These are phyloP conservation scores for Ministeria vibrans DNA, from an alignment of 78 protist genomes.

Conservation along the genomic window DNA sequence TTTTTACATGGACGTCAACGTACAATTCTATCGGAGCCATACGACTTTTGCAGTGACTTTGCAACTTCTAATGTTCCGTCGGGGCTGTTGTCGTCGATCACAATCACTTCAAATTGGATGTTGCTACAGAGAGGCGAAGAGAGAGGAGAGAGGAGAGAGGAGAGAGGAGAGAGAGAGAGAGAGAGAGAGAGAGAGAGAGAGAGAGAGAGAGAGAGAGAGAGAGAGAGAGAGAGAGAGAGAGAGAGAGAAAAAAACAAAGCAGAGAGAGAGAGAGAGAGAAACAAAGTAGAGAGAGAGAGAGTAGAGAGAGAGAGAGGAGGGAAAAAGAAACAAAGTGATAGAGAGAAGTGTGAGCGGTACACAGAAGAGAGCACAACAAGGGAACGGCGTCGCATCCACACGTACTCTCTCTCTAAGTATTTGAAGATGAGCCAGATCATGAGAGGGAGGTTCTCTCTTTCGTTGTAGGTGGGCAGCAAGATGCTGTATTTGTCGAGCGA, in stretches of 20 bases:
- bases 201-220: not conserved
- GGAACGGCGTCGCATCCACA: no score
- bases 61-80: constrained; percentile 81
- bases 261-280: no score
- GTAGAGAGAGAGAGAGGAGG: not conserved
- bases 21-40: constrained; percentile 53
- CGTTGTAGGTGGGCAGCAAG: constrained; percentile 85
- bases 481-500: constrained; percentile 71
- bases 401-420: constrained; percentile 38
- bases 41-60: constrained; percentile 57
- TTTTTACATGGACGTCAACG: not conserved
- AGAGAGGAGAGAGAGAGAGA: not conserved
- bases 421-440: constrained; percentile 49
- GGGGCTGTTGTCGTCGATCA: constrained; percentile 81
- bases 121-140: not conserved
- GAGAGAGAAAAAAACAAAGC: no score
- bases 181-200: not conserved
- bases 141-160: not conserved
- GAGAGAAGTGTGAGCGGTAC: no score
- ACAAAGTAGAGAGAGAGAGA: no score
- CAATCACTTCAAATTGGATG: constrained; percentile 67
- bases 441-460: constrained; percentile 83
- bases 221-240: not conserved
- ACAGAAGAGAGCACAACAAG: no score
- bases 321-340: no score